Percentiles rank a stretch among this genome's conserved stretches.
phyloP scores from a whole-genome alignment of 306 rosid species.

The Trifolium repens region DNA sequence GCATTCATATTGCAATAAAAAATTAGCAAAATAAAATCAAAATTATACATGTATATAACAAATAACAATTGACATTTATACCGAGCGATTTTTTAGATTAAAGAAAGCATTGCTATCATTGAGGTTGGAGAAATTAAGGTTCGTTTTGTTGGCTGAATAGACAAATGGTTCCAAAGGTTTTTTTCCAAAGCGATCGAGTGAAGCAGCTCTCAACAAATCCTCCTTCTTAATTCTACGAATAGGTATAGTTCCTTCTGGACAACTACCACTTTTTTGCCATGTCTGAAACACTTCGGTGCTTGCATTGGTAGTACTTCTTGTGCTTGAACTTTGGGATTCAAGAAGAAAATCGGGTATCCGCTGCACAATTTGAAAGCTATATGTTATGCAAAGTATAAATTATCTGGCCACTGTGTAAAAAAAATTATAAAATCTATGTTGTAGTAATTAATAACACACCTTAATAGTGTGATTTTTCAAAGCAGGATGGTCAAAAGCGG shows the following conservation, averaged over 20 bases:
- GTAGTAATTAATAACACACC: too few species aligned
- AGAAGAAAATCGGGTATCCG: conserved; percentile 44
- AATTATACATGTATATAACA: neutral
- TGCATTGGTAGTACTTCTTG: neutral
- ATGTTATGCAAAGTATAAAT: too few species aligned
- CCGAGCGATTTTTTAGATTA: conserved; percentile 50
- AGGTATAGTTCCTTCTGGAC: conserved; percentile 72
- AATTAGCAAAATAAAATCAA: neutral
- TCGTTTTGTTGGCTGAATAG: neutral
- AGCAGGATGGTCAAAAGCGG: too few species aligned
- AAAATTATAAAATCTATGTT: too few species aligned
- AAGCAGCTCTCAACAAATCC: conserved; percentile 52
- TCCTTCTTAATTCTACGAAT: conserved; percentile 55
- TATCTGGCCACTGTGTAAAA: too few species aligned
- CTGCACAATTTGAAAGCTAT: conserved; percentile 37
- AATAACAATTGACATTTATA: conserved; percentile 4
- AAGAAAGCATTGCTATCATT: neutral
- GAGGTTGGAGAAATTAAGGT: neutral
- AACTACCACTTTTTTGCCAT: conserved; percentile 73
- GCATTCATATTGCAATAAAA: neutral
- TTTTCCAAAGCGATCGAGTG: conserved; percentile 52
- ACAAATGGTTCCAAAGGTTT: conserved; percentile 30
- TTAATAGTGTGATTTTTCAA: too few species aligned
- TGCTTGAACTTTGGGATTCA: conserved; percentile 27
- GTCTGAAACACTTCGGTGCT: conserved; percentile 37